Evolutionary conservation across 2,329 filamentous ascomycete species (phyloP), one percentile per base, ranked within the genome.

Genomic region (Xylariaceae sp.): DNA sequence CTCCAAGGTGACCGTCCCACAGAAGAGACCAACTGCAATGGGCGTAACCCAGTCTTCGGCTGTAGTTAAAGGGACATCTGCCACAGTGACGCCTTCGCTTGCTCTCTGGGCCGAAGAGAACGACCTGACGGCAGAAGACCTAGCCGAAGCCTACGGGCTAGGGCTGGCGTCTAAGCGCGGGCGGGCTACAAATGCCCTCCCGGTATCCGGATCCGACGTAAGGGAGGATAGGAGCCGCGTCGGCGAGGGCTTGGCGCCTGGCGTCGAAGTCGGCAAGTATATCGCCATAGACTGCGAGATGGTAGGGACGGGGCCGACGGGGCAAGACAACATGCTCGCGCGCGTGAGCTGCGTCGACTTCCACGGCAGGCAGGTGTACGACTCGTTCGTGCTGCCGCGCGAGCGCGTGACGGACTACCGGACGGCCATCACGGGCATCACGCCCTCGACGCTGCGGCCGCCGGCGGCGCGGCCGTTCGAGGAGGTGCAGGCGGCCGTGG

Each of bases 231-330:
- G 30, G 9, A 35, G 38, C 15, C 72, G 70, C 31, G 66, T 81
- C 45, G 86, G 87, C 55, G 73, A 77, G 31, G 83, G 83, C 1
- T 66, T 79, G 3, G 73, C 76, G 2, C 61, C 68, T 16, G 76
- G 73, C 5, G 65, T 83, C 24, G 77, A 88, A 37, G 68, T 89
- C 14, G 92, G 90, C 36, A 94, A 92, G 71, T 98, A 94, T 60
- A 68, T 98, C 29, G 85, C 86, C 14, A 78, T 98, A 32, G 92
- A 98, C 67, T 98, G 92, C 63, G 92, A 98, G 66, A 98, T 98
- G 92, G 92, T 98, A 17, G 92, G 90, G 33, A 78, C 94, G 9
- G 85, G 84, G 0, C 76, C 77, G 1, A 78, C 78, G 35, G 75
- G 78, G 15, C 71, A 82, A 48, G 76, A 81, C 56, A 88, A 87